These are phyloP conservation scores for Prunus salicina DNA, from an alignment of 306 rosid genomes.

Conservation along the genomic window DNA sequence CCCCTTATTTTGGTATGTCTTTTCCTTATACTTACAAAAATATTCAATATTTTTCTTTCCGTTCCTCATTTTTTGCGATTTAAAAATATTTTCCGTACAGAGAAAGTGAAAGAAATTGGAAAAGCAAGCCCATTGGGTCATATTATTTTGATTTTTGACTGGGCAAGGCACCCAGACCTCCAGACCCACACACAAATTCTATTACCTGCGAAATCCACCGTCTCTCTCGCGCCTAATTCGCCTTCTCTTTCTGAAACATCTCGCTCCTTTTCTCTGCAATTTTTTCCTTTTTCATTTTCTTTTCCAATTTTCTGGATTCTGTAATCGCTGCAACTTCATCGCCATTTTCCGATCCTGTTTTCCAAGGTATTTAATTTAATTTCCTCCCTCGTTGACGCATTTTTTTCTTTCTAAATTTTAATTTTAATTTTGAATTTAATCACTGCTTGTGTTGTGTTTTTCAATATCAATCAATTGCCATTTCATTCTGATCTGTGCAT, in stretches of 20 bases:
- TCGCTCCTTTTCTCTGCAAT: slow-evolving; percentile 24
- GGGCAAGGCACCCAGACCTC: slow-evolving; percentile 34
- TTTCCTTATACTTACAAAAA: not conserved
- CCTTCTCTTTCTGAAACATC: slow-evolving; percentile 30
- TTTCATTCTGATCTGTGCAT: slow-evolving; percentile 19
- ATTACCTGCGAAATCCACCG: slow-evolving; percentile 37
- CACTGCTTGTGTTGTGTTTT: not conserved
- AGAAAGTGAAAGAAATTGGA: not conserved
- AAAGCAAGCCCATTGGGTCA: not conserved
- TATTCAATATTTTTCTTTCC: not conserved
- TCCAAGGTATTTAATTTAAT: slow-evolving; percentile 9
- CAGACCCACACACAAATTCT: slow-evolving; percentile 20
- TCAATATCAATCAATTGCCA: not conserved
- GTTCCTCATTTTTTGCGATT: not conserved
- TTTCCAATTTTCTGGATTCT: slow-evolving; percentile 14
- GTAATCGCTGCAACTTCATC: not conserved
- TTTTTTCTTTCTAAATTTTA: not conserved
- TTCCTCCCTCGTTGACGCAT: not conserved
- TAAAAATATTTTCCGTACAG: not conserved
- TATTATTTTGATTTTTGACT: slow-evolving; percentile 42
- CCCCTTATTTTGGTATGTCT: too few species aligned
- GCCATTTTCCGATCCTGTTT: not conserved
- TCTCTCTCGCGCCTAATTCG: slow-evolving; percentile 66
- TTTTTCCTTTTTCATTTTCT: slow-evolving; percentile 11
- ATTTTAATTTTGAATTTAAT: not conserved